These are phyloP conservation scores for Echinochloa phyllopogon DNA, from an alignment of 176 grass and related monocot genomes.

Conservation along the genomic window DNA sequence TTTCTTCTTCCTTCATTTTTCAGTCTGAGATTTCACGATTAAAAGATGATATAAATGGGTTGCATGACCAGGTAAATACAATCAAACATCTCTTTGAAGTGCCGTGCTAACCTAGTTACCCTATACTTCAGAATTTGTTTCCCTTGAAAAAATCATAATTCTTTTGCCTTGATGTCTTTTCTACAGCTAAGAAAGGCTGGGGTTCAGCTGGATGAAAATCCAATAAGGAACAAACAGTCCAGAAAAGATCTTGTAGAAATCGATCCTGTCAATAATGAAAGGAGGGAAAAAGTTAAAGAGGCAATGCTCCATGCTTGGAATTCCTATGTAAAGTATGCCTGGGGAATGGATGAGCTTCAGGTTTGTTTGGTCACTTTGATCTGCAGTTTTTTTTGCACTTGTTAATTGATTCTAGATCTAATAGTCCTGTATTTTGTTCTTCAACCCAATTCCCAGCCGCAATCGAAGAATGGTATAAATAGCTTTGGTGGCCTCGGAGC, in stretches of 20 bases:
- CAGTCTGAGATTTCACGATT: slow-evolving; percentile 81
- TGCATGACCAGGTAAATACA: slow-evolving; percentile 87
- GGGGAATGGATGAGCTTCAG: slow-evolving; percentile 99
- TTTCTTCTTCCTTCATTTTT: slow-evolving; percentile 39
- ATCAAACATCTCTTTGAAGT: slow-evolving; percentile 16
- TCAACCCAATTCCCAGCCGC: slow-evolving; percentile 62
- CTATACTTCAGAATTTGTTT: background rate
- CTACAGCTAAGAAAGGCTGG: slow-evolving; percentile 84
- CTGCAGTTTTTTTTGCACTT: slow-evolving; percentile 36
- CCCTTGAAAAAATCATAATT: slow-evolving; percentile 9
- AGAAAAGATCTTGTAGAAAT: slow-evolving; percentile 62
- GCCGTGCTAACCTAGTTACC: slow-evolving; percentile 14
- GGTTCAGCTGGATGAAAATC: slow-evolving; percentile 50
- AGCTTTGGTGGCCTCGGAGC: slow-evolving; percentile 99
- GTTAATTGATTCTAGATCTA: slow-evolving; percentile 31
- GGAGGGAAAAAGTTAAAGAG: slow-evolving; percentile 92
- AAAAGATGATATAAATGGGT: slow-evolving; percentile 59
- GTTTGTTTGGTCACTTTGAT: slow-evolving; percentile 54
- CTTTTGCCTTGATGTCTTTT: background rate
- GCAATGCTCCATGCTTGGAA: slow-evolving; percentile 98
- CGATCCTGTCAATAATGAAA: slow-evolving; percentile 72
- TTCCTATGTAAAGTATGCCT: slow-evolving; percentile 93
- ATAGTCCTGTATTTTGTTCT: slow-evolving; percentile 33
- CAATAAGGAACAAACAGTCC: slow-evolving; percentile 35
- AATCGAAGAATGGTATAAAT: slow-evolving; percentile 88